Base-by-base conservation (phyloP, 257 asterid genomes). In the Catharanthus roseus region DNA sequence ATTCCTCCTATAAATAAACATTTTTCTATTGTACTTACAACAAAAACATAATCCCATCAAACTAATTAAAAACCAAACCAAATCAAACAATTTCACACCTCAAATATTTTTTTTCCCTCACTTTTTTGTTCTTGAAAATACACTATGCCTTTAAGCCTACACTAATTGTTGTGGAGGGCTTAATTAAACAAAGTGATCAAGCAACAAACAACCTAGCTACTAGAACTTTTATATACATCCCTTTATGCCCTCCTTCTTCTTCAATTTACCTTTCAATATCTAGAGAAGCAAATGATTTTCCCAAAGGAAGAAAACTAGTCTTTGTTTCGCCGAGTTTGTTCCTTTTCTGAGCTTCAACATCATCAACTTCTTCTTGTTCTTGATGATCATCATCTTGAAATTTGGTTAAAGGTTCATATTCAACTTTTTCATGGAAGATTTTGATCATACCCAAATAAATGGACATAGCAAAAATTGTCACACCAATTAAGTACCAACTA, bases 401-500 rank as follows among this genome's bases (percentile, higher is more conserved):
- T 61, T 61, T 61, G 45, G 26, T 61, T 21, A 61, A 10, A 9
- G 67, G 19, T 34, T 61, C 45, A 65, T 91, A 87, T 72, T 80
- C 89, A 29, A 64, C 84, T 19, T 74, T 79, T 65, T 83, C 86
- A 42, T 74, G 79, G 69, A 81, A 82, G 36, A 75, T 33, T 61
- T 56, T 80, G 61, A 68, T 12, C 24, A 86, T 13, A 24, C 73
- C 78, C 80, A 87, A 61, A 31, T 90, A 90, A 65, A 86, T 39
- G 2, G 77, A 67, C 84, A 86, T 70, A 0, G 72, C 65, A 12
- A 82, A 73, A 34, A 79, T 75, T 0, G 85, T 86, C 10, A 84
- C 61, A 16, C 80, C 82, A 5, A 77, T 80, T 76, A 88, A 61
- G 72, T 75, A 90, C 85, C 89, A 71, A 18, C 97, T 93, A 49